phyloP scores from a whole-genome alignment of 345 rosid species.

The Theobroma cacao region DNA sequence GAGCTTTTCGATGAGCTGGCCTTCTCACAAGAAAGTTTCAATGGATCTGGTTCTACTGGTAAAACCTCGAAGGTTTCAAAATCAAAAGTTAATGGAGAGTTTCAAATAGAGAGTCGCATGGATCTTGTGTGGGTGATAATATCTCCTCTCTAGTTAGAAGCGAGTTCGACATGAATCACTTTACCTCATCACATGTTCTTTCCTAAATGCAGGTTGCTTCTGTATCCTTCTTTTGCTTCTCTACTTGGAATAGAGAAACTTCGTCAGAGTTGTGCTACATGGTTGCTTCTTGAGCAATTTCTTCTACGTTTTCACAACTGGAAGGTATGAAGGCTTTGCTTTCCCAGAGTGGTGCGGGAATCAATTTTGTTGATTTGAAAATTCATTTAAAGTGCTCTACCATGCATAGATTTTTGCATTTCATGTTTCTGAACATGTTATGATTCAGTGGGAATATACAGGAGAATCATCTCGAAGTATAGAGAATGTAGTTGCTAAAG shows the following conservation, averaged over 20 bases:
- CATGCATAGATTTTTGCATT: constrained; percentile 11
- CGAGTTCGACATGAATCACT: constrained; percentile 5
- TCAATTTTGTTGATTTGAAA: neutral
- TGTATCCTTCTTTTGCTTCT: constrained; percentile 86
- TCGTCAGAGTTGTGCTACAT: constrained; percentile 87
- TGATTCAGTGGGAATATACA: constrained; percentile 85
- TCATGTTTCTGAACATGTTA: constrained; percentile 34
- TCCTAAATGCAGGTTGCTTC: constrained; percentile 60
- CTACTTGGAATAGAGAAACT: constrained; percentile 94
- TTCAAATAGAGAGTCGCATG: constrained; percentile 74
- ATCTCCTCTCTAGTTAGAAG: constrained; percentile 14
- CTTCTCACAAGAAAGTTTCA: constrained; percentile 65
- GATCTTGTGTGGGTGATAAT: constrained; percentile 86
- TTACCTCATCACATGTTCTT: constrained; percentile 18
- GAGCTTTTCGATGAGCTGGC: constrained; percentile 94
- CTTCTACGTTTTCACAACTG: constrained; percentile 78
- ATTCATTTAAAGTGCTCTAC: constrained; percentile 11
- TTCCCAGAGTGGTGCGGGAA: constrained; percentile 6
- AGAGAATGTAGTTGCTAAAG: constrained; percentile 42
- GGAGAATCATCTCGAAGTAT: constrained; percentile 62
- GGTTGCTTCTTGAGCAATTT: constrained; percentile 96
- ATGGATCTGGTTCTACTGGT: constrained; percentile 45
- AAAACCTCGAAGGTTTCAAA: constrained; percentile 43
- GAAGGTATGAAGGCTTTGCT: constrained; percentile 57
- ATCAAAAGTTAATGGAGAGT: constrained; percentile 45